phyloP scores from a whole-genome alignment of 2,329 filamentous ascomycete genomes.

The Emmonsia crescens region DNA sequence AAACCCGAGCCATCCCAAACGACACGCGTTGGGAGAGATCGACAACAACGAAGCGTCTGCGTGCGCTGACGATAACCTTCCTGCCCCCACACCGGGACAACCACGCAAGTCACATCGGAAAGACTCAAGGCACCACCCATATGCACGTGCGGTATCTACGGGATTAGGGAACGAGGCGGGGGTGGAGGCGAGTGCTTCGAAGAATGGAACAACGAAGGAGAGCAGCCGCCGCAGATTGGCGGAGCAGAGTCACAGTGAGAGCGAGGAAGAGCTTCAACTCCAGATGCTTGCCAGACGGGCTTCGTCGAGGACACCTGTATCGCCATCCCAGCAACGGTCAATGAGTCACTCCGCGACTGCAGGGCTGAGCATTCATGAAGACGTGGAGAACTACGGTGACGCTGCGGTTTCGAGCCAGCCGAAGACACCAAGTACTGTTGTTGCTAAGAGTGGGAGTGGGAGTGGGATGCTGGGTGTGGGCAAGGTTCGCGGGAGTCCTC shows the following conservation, averaged over 20 bases:
- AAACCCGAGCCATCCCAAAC: conserved; percentile 61
- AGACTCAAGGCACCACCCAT: conserved; percentile 63
- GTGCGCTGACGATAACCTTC: conserved; percentile 68
- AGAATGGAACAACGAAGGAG: conserved; percentile 6
- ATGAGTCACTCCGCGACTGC: conserved; percentile 66
- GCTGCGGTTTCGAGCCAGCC: conserved; percentile 15
- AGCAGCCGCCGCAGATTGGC: conserved; percentile 32
- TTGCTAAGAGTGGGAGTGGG: conserved; percentile 43
- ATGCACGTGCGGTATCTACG: conserved; percentile 48
- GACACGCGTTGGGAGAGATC: conserved; percentile 87
- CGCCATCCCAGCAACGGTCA: conserved; percentile 53
- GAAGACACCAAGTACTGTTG: conserved; percentile 38
- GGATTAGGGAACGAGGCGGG: conserved; percentile 30
- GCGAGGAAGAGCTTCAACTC: conserved; percentile 71
- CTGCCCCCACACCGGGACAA: conserved; percentile 89
- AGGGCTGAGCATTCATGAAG: conserved; percentile 52
- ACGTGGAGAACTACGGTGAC: conserved; percentile 56
- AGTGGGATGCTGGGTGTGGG: conserved; percentile 43
- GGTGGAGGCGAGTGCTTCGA: conserved; percentile 10
- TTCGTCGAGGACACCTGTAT: conserved; percentile 52
- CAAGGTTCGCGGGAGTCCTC: conserved; percentile 53
- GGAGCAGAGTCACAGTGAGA: conserved; percentile 45
- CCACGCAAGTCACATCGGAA: conserved; percentile 77
- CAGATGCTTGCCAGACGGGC: conserved; percentile 60
- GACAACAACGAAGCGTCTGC: conserved; percentile 59